Evolutionary conservation across 2,329 filamentous ascomycete species (phyloP).

Genomic region (Claviceps arundinis): DNA sequence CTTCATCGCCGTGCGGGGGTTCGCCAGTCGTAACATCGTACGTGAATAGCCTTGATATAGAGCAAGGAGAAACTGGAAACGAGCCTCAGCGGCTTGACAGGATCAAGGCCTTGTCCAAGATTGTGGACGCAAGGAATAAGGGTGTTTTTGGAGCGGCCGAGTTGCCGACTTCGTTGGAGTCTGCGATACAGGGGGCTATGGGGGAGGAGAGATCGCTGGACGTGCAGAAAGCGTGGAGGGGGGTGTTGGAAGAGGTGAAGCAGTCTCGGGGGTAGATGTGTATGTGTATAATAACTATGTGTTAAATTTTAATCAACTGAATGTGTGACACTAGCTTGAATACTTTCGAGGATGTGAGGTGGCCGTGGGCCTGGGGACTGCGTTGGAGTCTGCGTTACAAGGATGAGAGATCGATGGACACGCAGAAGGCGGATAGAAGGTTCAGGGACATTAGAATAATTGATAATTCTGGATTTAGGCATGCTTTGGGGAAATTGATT

Average conservation of each 20-base stretch:
- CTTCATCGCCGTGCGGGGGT: conserved; percentile 8
- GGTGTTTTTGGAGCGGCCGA: conserved; percentile 26
- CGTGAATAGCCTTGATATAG: conserved; percentile 33
- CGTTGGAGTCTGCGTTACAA: no score
- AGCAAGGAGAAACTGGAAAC: conserved; percentile 31
- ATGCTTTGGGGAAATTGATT: no score
- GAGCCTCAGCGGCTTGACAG: conserved; percentile 38
- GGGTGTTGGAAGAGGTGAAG: conserved; percentile 19
- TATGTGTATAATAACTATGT: not conserved
- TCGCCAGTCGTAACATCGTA: conserved; percentile 21
- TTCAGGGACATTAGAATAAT: no score
- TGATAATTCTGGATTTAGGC: no score
- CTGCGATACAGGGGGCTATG: conserved; percentile 21
- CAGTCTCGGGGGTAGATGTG: not conserved
- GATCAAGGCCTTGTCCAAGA: conserved; percentile 30
- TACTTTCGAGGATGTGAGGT: no score
- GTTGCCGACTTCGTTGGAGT: conserved; percentile 17
- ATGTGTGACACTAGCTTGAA: no score
- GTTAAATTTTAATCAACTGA: no score
- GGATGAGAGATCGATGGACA: no score
- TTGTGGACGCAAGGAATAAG: conserved; percentile 27
- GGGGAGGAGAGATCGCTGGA: conserved; percentile 30
- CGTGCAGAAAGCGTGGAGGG: conserved; percentile 29
- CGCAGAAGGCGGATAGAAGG: no score
- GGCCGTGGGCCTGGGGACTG: no score